Evolutionary conservation across 192 early-diverging fungal species (phyloP).

Genomic region (Entomortierella chlamydospora): DNA sequence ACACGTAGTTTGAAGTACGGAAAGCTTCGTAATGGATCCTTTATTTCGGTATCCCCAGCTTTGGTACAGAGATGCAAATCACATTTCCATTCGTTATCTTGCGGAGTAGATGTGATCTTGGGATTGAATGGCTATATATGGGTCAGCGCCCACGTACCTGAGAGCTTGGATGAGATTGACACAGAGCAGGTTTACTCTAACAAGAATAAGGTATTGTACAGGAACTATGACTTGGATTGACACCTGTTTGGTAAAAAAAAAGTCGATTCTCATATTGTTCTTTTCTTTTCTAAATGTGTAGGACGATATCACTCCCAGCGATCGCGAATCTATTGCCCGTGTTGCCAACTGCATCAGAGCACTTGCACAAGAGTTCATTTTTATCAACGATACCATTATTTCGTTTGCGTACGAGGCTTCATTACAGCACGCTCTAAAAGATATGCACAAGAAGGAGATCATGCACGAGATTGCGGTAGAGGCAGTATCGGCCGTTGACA

Average conservation of each 20-base stretch:
- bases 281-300: background rate
- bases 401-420: slow-evolving; percentile 92
- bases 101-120: slow-evolving; percentile 92
- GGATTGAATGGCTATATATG: slow-evolving; percentile 98
- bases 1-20: slow-evolving; percentile 92
- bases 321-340: slow-evolving; percentile 88
- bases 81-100: slow-evolving; percentile 93
- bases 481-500: slow-evolving; percentile 38
- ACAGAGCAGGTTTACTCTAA: slow-evolving; percentile 88
- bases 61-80: slow-evolving; percentile 93
- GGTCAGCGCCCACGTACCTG: slow-evolving; percentile 81
- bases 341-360: slow-evolving; percentile 89
- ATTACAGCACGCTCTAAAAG: slow-evolving; percentile 68
- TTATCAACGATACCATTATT: slow-evolving; percentile 92
- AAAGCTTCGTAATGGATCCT: slow-evolving; percentile 79
- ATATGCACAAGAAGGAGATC: slow-evolving; percentile 66
- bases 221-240: background rate
- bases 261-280: background rate
- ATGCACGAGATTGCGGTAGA: slow-evolving; percentile 56
- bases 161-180: slow-evolving; percentile 75
- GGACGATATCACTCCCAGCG: slow-evolving; percentile 73
- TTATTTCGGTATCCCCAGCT: slow-evolving; percentile 88
- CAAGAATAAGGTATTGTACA: slow-evolving; percentile 79
- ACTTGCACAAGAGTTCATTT: slow-evolving; percentile 80
- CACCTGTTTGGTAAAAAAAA: too few species aligned